Conservation (phyloP, 805 yeast genomes). For the Lachancea nothofagi region DNA sequence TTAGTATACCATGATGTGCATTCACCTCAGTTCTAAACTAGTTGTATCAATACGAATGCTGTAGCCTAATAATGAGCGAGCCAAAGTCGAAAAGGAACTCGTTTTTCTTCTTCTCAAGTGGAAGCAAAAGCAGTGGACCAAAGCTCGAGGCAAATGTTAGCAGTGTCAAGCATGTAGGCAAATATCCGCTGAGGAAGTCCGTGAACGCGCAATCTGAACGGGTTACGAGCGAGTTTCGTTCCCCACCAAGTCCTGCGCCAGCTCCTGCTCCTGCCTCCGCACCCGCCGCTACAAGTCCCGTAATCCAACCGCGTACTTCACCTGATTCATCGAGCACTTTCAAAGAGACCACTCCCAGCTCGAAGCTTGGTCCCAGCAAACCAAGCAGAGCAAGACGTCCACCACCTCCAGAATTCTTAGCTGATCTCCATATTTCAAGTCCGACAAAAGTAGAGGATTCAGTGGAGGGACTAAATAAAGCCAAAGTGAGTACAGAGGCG, state of each 20-base stretch:
- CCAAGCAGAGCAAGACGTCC: constrained; percentile 3
- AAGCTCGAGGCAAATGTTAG: background rate
- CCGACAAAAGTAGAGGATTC: no score
- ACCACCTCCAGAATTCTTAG: background rate
- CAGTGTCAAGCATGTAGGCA: constrained; percentile 2
- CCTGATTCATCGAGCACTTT: background rate
- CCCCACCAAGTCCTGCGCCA: no score
- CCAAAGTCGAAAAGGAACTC: constrained; percentile 12
- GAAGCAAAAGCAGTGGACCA: constrained; percentile 3
- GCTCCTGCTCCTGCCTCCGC: no score
- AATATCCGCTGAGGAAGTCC: constrained; percentile 7
- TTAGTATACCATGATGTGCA: constrained; percentile 1
- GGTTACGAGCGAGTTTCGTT: constrained; percentile 1
- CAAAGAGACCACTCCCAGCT: background rate
- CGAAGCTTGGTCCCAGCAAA: background rate
- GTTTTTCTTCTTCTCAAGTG: constrained; percentile 12
- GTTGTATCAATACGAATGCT: background rate
- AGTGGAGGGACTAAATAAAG: no score
- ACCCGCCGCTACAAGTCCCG: no score
- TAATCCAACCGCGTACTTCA: background rate
- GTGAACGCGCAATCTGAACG: background rate
- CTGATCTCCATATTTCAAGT: background rate
- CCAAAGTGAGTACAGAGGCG: background rate
- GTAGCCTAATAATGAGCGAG: constrained; percentile 1
- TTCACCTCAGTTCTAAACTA: no score